Base-by-base conservation (phyloP, 2,329 filamentous ascomycete genomes). In the Neofusicoccum parvum region DNA sequence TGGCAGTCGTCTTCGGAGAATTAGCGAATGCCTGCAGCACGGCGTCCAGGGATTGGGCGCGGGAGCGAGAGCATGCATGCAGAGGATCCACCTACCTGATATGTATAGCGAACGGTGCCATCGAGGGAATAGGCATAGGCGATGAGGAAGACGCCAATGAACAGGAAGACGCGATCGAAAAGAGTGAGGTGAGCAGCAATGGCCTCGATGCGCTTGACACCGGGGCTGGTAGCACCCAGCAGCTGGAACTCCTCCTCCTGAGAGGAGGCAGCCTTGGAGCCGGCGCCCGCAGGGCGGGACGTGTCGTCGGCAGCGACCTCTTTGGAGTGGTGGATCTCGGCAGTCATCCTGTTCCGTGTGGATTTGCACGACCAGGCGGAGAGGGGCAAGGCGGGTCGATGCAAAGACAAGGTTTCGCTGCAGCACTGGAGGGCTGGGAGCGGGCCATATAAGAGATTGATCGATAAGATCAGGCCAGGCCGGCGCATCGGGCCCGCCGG, bases 51-150 rank as follows among this genome's bases (percentile, higher is more conserved):
- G 27, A 59, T n/a, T 23, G 37, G 27, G 23, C 10, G 39, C 50
- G 5, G 27, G 20, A 23, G 3, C 10, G 53, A n/a, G 50, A 37
- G 27, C 41, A 64, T 64, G 23, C 37, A 39, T 9, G 36, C 36
- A 39, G 23, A 43, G 3, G 48, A 39, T 14, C 37, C 17, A 45
- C 59, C 27, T 70, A 78, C 75, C 69, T 83, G 83, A 70, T 86
- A 87, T 6, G 81, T 80, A 68, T 81, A 83, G 14, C 87, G 82
- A 49, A 88, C 79, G 1, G 80, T 84, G 27, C 84, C 84, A 68
- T 89, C 87, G 23, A 89, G 79, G 1, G 86, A 85, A 72, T 90
- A 90, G 39, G 83, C 85, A 73, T 89, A 90, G 11, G 87, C 84
- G 62, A 90, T 78, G 37, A 90, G 73, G 72, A 90, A 90, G 68